Base-by-base conservation (phyloP, 768 basidiomycete species). In the Porpolomopsis calyptriformis region DNA sequence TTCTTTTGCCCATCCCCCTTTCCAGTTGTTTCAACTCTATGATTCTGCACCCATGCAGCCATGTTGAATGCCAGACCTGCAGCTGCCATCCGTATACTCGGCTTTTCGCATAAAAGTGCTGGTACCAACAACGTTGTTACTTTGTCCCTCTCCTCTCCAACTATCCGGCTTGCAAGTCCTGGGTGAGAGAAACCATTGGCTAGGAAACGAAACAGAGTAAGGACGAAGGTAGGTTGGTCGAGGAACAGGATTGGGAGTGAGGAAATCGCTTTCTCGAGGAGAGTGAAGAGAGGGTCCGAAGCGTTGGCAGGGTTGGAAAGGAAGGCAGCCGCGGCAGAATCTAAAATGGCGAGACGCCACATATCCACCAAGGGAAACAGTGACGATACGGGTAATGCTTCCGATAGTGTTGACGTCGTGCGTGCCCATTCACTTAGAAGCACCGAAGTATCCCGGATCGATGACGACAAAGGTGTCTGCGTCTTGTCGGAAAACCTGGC, bases 361-460 rank as follows among this genome's bases (percentile, higher is more conserved):
- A 92, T 68, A 56, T 94, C 91, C 9, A 80, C 73, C 4, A 92
- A 58, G 0, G 91, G 90, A 66, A 93, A 94, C 24, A 89, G 68
- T 31, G 76, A 66, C 7, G 71, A 68, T 0, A 68, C 45, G 0
- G 75, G 69, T 1, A 92, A 73, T 2, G 63, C 64, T 8, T 59
- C 47, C 0, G 59, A 57, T 1, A 89, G 61, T 1, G 61, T 55
- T 4, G 52, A 55, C 3, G 78, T 78, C 2, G 68, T 65, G 10
- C 67, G 62, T 1, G 70, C 58, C 78, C 78, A 85, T 2, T 62
- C 55, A 7, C 58, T 57, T n/a, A 79, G 63, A 3, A 72, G 53
- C 1, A 61, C 55, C 0, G 70, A 52, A 11, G 67, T 59, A 1
- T 68, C 67, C 2, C 68, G 60, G 1, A 57, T 25, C 27, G 58